Conservation (phyloP, 2,329 filamentous ascomycete genomes). For the Penicillium griseofulvum region DNA sequence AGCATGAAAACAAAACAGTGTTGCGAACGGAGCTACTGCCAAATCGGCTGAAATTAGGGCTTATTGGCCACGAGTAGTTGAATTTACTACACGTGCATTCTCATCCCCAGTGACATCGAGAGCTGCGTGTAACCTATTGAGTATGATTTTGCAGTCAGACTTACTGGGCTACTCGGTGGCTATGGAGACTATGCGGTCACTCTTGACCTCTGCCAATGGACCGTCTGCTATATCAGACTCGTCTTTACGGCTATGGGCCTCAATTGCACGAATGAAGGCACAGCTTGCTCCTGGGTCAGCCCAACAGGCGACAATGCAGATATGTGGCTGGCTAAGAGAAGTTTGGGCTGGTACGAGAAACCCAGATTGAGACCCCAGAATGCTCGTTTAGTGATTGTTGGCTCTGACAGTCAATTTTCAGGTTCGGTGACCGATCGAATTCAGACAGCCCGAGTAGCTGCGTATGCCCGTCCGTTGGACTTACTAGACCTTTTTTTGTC, state of each 20-base stretch:
- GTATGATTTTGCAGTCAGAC: conserved; percentile 62
- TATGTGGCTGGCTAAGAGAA: conserved; percentile 77
- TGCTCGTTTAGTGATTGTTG: conserved; percentile 6
- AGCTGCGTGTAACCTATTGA: conserved; percentile 71
- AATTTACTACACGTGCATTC: conserved; percentile 67
- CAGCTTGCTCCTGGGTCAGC: conserved; percentile 67
- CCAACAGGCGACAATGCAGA: conserved; percentile 64
- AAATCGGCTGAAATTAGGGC: conserved; percentile 42
- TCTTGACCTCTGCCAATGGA: conserved; percentile 74
- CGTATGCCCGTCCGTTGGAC: conserved; percentile 63
- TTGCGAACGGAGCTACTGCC: conserved; percentile 35
- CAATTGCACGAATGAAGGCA: conserved; percentile 65
- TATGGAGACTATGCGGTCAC: conserved; percentile 66
- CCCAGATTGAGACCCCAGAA: not conserved
- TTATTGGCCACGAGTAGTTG: conserved; percentile 73
- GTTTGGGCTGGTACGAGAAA: conserved; percentile 74
- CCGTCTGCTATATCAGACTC: conserved; percentile 78
- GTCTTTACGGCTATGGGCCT: conserved; percentile 69
- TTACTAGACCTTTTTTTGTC: conserved; percentile 67
- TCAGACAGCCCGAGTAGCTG: conserved; percentile 64
- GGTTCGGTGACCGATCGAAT: conserved; percentile 57
- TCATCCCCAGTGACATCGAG: conserved; percentile 70
- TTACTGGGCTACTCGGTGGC: conserved; percentile 68
- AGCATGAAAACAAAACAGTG: conserved; percentile 28
- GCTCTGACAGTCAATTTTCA: conserved; percentile 31